Percentiles rank a stretch among this genome's conserved stretches.
Conservation (phyloP, 345 rosid genomes). For the Excoecaria cochinchinensis region DNA sequence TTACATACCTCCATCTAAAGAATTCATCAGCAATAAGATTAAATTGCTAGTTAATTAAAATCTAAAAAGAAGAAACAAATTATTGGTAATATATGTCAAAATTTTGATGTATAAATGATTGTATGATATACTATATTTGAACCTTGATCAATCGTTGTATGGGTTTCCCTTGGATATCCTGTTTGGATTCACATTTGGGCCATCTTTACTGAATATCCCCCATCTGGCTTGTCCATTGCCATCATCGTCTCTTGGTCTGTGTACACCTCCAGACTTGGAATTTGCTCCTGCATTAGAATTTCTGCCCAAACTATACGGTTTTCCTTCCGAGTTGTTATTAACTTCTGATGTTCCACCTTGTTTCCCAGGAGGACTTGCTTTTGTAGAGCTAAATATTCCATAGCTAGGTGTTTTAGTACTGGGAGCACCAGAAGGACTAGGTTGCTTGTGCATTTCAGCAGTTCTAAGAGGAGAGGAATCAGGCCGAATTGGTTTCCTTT, state of each 20-base stretch:
- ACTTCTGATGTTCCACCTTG: slow-evolving; percentile 18
- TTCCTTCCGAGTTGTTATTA: slow-evolving; percentile 13
- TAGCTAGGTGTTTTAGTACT: slow-evolving; percentile 33
- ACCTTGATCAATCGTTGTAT: not conserved
- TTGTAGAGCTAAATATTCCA: slow-evolving; percentile 60
- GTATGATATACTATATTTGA: not conserved
- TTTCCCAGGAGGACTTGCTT: slow-evolving; percentile 17
- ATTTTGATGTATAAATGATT: too few relatives aligned
- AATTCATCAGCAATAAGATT: too few relatives aligned
- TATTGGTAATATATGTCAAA: too few relatives aligned
- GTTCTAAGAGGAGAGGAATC: slow-evolving; percentile 22
- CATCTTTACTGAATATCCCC: slow-evolving; percentile 35
- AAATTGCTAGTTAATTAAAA: too few relatives aligned
- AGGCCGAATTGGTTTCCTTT: slow-evolving; percentile 18
- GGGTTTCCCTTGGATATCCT: not conserved
- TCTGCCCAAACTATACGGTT: slow-evolving; percentile 2
- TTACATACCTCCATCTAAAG: too few relatives aligned
- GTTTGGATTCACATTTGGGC: not conserved
- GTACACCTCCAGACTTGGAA: slow-evolving; percentile 11
- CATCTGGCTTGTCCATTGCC: slow-evolving; percentile 20
- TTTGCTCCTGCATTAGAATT: slow-evolving; percentile 19
- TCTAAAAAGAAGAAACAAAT: too few relatives aligned
- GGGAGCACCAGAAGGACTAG: slow-evolving; percentile 12
- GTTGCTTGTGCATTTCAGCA: slow-evolving; percentile 29
- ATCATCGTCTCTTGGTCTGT: slow-evolving; percentile 8